Conservation (phyloP, 2,329 filamentous ascomycete species). For the Boeremia exigua region DNA sequence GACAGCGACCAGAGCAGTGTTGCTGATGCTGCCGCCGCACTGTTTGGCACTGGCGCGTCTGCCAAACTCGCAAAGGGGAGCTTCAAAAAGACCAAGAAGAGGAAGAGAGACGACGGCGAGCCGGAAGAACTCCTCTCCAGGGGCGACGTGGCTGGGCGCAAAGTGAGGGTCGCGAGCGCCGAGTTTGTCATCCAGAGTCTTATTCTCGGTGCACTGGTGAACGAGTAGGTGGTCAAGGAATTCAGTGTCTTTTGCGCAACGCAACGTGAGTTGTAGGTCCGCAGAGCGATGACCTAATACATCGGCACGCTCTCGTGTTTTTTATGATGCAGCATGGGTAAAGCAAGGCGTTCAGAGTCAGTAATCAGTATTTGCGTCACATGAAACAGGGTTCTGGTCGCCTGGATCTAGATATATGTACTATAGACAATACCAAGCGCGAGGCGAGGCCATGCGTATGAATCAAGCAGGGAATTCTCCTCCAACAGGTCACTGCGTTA, state of each 20-base stretch:
- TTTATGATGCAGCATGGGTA: background rate
- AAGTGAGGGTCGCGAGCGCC: conserved; percentile 74
- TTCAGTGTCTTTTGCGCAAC: too few species aligned
- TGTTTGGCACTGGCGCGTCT: conserved; percentile 48
- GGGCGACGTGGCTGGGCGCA: conserved; percentile 54
- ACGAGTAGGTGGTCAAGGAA: conserved; percentile 50
- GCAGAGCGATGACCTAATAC: too few species aligned
- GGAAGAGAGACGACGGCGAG: conserved; percentile 48
- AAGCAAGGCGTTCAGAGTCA: conserved; percentile 5
- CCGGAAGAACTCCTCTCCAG: conserved; percentile 32
- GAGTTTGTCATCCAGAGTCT: conserved; percentile 92
- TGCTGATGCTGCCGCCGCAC: conserved; percentile 59
- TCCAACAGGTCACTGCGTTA: too few species aligned
- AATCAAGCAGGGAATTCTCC: background rate
- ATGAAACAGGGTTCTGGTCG: background rate
- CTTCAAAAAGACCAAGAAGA: conserved; percentile 49
- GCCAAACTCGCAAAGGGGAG: conserved; percentile 34
- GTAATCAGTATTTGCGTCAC: background rate
- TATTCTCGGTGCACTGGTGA: conserved; percentile 80
- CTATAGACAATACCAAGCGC: background rate
- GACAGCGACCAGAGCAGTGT: conserved; percentile 69
- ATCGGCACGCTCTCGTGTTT: too few species aligned
- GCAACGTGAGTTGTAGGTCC: background rate
- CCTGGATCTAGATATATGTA: conserved; percentile 1
- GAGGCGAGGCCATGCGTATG: background rate